phyloP scores from a whole-genome alignment of 2,329 filamentous ascomycete genomes.

The Diaporthe destruens region DNA sequence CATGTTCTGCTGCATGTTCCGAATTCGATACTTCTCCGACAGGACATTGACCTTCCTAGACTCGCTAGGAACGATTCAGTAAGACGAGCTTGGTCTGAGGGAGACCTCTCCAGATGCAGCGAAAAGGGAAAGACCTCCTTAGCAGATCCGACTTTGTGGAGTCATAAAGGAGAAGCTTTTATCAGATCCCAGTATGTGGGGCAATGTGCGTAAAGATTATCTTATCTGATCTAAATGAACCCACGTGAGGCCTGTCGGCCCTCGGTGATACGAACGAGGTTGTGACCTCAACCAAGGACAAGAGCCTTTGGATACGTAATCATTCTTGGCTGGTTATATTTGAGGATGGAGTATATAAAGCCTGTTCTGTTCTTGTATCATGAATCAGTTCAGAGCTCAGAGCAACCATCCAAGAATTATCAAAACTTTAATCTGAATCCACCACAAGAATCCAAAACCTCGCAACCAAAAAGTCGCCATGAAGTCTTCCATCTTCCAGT shows the following conservation, averaged over 20 bases:
- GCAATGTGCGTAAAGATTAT: background rate
- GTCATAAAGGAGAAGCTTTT: background rate
- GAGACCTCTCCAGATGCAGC: background rate
- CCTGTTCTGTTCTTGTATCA: background rate
- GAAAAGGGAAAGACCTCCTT: slow-evolving; percentile 1
- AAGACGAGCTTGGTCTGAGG: background rate
- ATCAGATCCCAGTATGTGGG: slow-evolving; percentile 7
- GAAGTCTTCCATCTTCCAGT: slow-evolving; percentile 7
- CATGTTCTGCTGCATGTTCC: background rate
- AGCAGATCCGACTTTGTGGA: background rate
- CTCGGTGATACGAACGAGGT: background rate
- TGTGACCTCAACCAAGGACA: background rate
- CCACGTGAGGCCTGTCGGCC: background rate
- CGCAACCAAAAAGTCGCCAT: background rate
- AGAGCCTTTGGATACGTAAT: background rate
- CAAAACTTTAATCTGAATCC: background rate
- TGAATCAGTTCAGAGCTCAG: background rate
- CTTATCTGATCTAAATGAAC: slow-evolving; percentile 18
- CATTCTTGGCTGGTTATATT: background rate
- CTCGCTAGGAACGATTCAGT: background rate
- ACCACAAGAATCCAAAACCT: background rate
- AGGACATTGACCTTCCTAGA: slow-evolving; percentile 4
- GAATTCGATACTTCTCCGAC: background rate
- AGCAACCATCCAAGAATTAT: background rate
- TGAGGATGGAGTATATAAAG: background rate